phyloP scores from a whole-genome alignment of 768 basidiomycete genomes.

The Lactarius hatsudake region DNA sequence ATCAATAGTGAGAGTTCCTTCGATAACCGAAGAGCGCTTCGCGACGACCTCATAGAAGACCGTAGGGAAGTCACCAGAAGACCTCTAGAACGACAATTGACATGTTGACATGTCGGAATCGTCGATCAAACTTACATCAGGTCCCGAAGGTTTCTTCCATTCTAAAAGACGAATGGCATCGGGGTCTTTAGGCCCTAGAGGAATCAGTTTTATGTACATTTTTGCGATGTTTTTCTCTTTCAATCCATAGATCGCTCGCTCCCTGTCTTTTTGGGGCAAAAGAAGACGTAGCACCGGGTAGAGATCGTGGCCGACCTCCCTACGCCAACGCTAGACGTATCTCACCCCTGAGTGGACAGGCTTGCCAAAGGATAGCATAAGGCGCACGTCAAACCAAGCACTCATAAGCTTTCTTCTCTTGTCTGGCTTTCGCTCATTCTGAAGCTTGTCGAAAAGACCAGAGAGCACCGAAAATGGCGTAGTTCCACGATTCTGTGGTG shows the following conservation, averaged over 20 bases:
- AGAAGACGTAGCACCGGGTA: conserved; percentile 88
- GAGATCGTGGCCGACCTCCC: conserved; percentile 80
- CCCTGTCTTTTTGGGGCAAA: conserved; percentile 95
- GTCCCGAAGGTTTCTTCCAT: conserved; percentile 84
- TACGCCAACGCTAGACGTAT: conserved; percentile 70
- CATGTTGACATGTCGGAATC: not conserved
- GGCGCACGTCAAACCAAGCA: conserved; percentile 77
- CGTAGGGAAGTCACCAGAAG: conserved; percentile 84
- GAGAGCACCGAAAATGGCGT: conserved; percentile 68
- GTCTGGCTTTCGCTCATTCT: conserved; percentile 70
- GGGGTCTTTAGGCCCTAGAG: conserved; percentile 72
- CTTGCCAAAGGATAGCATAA: conserved; percentile 1
- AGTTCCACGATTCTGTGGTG: conserved; percentile 65
- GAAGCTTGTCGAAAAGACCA: conserved; percentile 72
- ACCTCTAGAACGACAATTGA: conserved; percentile 42
- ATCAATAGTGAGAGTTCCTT: conserved; percentile 74
- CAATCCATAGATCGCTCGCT: conserved; percentile 87
- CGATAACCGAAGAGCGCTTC: conserved; percentile 76
- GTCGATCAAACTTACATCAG: conserved; percentile 46
- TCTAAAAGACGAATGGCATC: conserved; percentile 81
- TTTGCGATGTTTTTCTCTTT: conserved; percentile 96
- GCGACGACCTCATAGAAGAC: conserved; percentile 85
- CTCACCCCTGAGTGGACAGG: conserved; percentile 21
- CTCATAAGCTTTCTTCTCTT: conserved; percentile 66
- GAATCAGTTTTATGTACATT: conserved; percentile 86